These are phyloP conservation scores for Ustilaginoidea virens DNA, from an alignment of 2,329 filamentous ascomycete species.

Conservation along the genomic window DNA sequence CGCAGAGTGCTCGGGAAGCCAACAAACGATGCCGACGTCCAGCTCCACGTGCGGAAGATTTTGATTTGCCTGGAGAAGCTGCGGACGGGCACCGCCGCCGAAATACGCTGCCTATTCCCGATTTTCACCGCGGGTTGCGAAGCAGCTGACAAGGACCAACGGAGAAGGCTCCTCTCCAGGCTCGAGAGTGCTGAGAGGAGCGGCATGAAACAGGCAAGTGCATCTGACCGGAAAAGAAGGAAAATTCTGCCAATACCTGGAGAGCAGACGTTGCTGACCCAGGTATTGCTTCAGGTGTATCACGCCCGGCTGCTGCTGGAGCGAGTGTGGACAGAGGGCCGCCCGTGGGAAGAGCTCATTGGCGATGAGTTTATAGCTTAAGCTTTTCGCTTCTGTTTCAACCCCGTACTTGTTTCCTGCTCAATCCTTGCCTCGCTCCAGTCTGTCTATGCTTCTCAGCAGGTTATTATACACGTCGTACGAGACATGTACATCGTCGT, in stretches of 20 bases:
- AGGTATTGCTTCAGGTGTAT: constrained; percentile 26
- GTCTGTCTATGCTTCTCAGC: too few species aligned
- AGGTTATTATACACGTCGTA: too few species aligned
- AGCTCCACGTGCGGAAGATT: constrained; percentile 46
- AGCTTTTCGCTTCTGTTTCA: too few species aligned
- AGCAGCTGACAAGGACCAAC: constrained; percentile 37
- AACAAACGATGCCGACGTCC: constrained; percentile 42
- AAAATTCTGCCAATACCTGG: too few species aligned
- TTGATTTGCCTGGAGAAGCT: constrained; percentile 47
- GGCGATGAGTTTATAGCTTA: constrained; percentile 54
- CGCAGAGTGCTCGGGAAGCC: constrained; percentile 54
- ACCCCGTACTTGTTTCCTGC: too few species aligned
- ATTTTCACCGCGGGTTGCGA: constrained; percentile 77
- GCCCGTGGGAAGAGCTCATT: constrained; percentile 53
- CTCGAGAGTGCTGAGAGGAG: constrained; percentile 54
- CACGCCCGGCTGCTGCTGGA: constrained; percentile 51
- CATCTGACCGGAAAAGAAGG: too few species aligned
- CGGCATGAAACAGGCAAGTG: constrained; percentile 58
- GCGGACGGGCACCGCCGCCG: constrained; percentile 50
- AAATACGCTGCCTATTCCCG: constrained; percentile 63
- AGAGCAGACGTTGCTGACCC: not conserved
- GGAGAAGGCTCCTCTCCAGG: constrained; percentile 46
- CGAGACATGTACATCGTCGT: too few species aligned
- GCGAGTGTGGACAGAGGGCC: constrained; percentile 50
- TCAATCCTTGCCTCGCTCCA: too few species aligned